Evolutionary conservation across 1,284 basidiomycete genomes (phyloP).

Genomic region (Microbotryum lychnidis-dioicae): DNA sequence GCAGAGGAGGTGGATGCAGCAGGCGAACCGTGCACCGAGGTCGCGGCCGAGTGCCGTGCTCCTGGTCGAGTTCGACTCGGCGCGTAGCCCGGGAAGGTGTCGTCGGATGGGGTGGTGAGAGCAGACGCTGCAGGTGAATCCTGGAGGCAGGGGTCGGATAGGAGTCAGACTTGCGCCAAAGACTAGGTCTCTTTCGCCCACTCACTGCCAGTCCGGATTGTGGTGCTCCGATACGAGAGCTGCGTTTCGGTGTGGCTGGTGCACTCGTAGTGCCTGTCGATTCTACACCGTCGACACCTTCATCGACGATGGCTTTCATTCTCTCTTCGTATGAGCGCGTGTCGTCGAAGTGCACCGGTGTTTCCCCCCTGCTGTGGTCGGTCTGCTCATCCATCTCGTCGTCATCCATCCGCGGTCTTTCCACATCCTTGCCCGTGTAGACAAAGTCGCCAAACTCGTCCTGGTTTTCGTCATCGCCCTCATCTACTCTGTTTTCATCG

Average conservation of each 20-base stretch:
- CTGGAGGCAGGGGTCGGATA: conserved; percentile 1
- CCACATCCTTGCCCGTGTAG: conserved; percentile 23
- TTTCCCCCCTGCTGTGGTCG: conserved; percentile 1
- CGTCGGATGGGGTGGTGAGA: conserved; percentile 11
- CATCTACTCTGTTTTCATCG: background rate
- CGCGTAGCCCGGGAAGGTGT: conserved; percentile 10
- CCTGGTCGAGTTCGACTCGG: background rate
- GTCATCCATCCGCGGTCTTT: conserved; percentile 1
- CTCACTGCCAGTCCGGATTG: too few species aligned
- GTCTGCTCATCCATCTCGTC: conserved; percentile 1
- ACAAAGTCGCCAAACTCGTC: conserved; percentile 24
- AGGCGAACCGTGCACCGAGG: conserved; percentile 3
- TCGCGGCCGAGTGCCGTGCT: conserved; percentile 23
- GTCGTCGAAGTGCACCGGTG: too few species aligned
- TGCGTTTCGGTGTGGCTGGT: too few species aligned
- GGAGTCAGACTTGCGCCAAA: background rate
- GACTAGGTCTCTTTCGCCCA: too few species aligned
- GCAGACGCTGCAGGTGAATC: conserved; percentile 4
- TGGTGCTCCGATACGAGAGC: too few species aligned
- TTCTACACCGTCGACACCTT: too few species aligned
- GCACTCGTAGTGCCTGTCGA: too few species aligned
- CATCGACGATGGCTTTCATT: too few species aligned
- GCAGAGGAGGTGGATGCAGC: conserved; percentile 13
- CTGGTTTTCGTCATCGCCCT: conserved; percentile 2
- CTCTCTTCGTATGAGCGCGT: too few species aligned